Evolutionary conservation across 495 filamentous ascomycete genomes (phyloP).

Genomic region (Penicillium longicatenatum): DNA sequence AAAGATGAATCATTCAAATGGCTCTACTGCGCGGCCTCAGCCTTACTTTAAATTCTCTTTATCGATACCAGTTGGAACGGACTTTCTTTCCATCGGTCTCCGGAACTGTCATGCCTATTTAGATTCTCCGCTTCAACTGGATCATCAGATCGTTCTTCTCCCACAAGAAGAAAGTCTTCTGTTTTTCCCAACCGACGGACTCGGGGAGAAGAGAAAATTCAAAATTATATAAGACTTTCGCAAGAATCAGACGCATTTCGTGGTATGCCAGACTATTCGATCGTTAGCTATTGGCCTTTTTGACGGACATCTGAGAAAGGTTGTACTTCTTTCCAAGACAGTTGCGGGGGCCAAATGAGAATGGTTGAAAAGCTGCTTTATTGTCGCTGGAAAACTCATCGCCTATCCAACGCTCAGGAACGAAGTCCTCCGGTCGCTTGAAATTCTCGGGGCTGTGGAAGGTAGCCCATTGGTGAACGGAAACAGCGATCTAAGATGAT

Average conservation of each 20-base stretch:
- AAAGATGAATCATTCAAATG: no score
- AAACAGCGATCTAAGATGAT: constrained; percentile 46
- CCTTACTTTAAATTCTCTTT: no score
- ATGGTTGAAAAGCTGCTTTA: constrained; percentile 51
- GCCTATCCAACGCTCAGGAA: constrained; percentile 54
- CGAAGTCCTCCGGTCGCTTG: constrained; percentile 43
- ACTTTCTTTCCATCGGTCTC: background rate
- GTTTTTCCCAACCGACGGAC: background rate
- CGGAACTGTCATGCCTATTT: background rate
- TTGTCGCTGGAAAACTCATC: constrained; percentile 44
- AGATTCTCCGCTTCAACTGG: background rate
- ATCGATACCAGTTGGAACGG: no score
- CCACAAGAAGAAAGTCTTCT: background rate
- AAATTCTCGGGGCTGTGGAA: constrained; percentile 48
- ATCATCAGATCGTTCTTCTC: background rate
- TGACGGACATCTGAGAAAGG: no score
- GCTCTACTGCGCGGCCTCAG: no score
- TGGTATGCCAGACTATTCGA: constrained; percentile 9
- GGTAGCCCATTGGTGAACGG: constrained; percentile 47
- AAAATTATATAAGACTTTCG: constrained; percentile 1
- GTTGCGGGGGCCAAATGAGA: constrained; percentile 58
- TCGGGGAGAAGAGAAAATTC: background rate
- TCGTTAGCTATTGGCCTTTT: background rate
- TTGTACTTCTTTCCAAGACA: constrained; percentile 62
- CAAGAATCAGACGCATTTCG: constrained; percentile 3